Evolutionary conservation across 495 filamentous ascomycete genomes (phyloP).

Genomic region (Daldinia bambusicola): DNA sequence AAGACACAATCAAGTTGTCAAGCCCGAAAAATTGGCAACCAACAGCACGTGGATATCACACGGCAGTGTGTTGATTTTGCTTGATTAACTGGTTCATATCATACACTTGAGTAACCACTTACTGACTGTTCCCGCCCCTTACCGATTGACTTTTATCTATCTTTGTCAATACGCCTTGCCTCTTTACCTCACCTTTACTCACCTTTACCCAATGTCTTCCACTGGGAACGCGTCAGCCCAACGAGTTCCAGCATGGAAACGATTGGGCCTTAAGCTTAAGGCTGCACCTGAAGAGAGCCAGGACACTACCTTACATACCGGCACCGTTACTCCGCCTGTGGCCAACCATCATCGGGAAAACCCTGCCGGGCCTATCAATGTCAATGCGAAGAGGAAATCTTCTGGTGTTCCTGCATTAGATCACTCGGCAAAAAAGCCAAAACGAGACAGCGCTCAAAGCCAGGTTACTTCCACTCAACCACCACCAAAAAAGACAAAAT

Average conservation of each 20-base stretch:
- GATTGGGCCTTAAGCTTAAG: conserved; percentile 80
- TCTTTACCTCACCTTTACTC: conserved; percentile 38
- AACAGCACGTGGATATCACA: conserved; percentile 35
- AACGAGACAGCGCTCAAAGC: conserved; percentile 42
- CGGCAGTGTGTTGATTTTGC: conserved; percentile 29
- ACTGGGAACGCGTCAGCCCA: conserved; percentile 49
- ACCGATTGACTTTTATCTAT: conserved; percentile 32
- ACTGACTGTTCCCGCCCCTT: conserved; percentile 28
- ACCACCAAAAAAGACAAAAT: conserved; percentile 64
- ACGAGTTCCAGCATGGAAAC: conserved; percentile 78
- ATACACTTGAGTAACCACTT: conserved; percentile 18
- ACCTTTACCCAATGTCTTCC: conserved; percentile 40
- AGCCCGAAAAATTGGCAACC: conserved; percentile 11
- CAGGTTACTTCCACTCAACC: conserved; percentile 45
- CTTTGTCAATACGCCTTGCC: conserved; percentile 39
- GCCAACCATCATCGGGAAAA: conserved; percentile 47
- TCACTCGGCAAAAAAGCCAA: conserved; percentile 47
- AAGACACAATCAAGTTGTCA: no score
- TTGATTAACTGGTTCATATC: conserved; percentile 1
- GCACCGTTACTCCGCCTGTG: conserved; percentile 39
- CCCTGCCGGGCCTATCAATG: conserved; percentile 33
- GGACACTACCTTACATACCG: conserved; percentile 44
- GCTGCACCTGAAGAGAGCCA: conserved; percentile 57
- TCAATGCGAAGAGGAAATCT: conserved; percentile 49
- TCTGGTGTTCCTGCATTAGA: conserved; percentile 49